Evolutionary conservation across 495 filamentous ascomycete genomes (phyloP), one percentile per base, ranked within the genome.

Genomic region (Cenococcum geophilum): DNA sequence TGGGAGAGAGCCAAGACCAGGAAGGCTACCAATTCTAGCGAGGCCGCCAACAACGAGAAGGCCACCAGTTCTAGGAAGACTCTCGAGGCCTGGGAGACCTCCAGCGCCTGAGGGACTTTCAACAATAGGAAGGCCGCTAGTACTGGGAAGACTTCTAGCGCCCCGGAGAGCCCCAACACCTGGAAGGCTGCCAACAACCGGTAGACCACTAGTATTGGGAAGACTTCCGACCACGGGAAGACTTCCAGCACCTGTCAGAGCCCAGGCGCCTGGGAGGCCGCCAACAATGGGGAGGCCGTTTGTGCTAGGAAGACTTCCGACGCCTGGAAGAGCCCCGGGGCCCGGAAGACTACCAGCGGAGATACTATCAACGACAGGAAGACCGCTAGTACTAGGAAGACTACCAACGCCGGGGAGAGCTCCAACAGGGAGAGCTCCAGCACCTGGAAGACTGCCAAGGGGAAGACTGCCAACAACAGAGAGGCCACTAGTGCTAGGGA

Each of bases 151-250:
- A 6, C 27, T 32, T 2, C 27, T 32, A 32, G 6, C 27, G 27
- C 27, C 27, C 9, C 11, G 45, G 18, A 18, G 45, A 49, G 45
- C 22, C 45, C 45, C 10, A 8, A 18, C 8, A 14, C 52, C 34
- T 20, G 47, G 18, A 4, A 61, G 22, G 18, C 20, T 22, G 4
- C 58, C 58, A 34, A 65, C 45, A 22, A 6, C 45, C 1, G 45
- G 18, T 8, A 49, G 9, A 18, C 11, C 45, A 12, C 45, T 14
- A 32, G 27, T 6, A 1, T 14, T 14, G 5, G 8, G 18, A 18
- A 49, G 45, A 22, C 45, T 34, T 10, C 63, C 58, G 18, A 65
- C 58, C 5, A 57, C 53, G 18, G 58, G 42, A 53, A 65, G 23
- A 34, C 45, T 18, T 12, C 18, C 18, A 16, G n/a, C 18, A 18